Evolutionary conservation across 2,329 filamentous ascomycete genomes (phyloP).

Genomic region (Arthrobotrys musiformis): DNA sequence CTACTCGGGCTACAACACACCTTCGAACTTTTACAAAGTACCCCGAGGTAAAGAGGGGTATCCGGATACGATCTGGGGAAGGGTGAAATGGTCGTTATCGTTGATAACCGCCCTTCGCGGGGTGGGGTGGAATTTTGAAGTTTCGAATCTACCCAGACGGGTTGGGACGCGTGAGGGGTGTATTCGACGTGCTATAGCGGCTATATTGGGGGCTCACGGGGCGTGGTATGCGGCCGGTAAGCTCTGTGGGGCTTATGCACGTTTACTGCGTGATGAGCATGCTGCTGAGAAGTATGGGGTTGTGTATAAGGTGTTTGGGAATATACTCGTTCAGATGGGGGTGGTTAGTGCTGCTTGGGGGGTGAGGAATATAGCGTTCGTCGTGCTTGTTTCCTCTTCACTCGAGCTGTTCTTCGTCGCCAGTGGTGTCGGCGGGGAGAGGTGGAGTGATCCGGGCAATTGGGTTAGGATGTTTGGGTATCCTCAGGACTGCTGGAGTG

Average conservation of each 20-base stretch:
- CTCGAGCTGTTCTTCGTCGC: constrained; percentile 5
- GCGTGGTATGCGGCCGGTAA: background rate
- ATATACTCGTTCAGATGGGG: background rate
- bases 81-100: constrained; percentile 8
- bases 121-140: constrained; percentile 10
- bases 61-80: background rate
- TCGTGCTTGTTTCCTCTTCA: background rate
- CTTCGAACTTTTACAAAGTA: constrained; percentile 14
- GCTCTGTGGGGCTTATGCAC: background rate
- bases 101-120: background rate
- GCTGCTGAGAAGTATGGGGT: background rate
- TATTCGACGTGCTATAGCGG: background rate
- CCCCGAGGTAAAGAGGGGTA: background rate
- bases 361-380: constrained; percentile 20
- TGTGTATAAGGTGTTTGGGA: background rate
- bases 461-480: constrained; percentile 18
- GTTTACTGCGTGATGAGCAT: background rate
- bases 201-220: background rate
- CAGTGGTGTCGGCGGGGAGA: background rate
- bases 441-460: background rate
- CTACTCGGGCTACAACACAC: constrained; percentile 39
- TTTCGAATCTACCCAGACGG: background rate
- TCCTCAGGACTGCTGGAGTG: constrained; percentile 20
- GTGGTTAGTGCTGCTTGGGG: background rate
- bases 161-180: background rate